These are phyloP conservation scores for Ceratocystis cacaofunesta DNA, from an alignment of 2,329 filamentous ascomycete genomes.

Conservation along the genomic window DNA sequence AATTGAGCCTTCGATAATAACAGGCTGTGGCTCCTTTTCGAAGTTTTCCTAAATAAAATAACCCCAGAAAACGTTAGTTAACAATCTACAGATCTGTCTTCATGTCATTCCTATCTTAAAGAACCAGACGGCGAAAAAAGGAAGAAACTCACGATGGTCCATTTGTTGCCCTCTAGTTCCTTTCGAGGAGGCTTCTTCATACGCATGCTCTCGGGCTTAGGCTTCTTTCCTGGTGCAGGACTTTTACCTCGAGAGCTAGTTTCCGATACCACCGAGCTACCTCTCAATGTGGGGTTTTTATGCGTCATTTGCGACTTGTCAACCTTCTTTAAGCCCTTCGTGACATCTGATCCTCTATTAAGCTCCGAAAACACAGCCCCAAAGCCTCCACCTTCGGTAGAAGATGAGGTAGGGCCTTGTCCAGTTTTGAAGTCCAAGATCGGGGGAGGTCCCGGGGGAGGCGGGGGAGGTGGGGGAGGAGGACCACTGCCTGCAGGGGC, in stretches of 20 bases:
- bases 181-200: slow-evolving; percentile 67
- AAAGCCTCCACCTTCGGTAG: slow-evolving; percentile 46
- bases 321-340: slow-evolving; percentile 78
- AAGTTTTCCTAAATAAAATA: slow-evolving; percentile 58
- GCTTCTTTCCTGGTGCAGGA: slow-evolving; percentile 74
- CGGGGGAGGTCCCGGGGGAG: slow-evolving; percentile 56
- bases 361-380: slow-evolving; percentile 82
- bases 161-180: slow-evolving; percentile 79
- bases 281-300: slow-evolving; percentile 81
- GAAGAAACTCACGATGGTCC: slow-evolving; percentile 55
- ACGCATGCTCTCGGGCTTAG: slow-evolving; percentile 73
- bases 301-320: slow-evolving; percentile 95
- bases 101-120: neutral
- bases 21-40: slow-evolving; percentile 55
- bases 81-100: neutral
- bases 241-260: slow-evolving; percentile 57
- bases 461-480: slow-evolving; percentile 45
- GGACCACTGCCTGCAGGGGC: slow-evolving; percentile 21
- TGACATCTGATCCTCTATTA: slow-evolving; percentile 80
- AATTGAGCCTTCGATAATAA: slow-evolving; percentile 69
- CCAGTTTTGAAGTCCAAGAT: slow-evolving; percentile 44
- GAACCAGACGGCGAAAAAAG: neutral
- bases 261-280: slow-evolving; percentile 53
- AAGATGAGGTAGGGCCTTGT: slow-evolving; percentile 24
- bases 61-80: neutral